A percentile compares a stretch with the other conserved stretches of the same genome.
phyloP scores from a whole-genome alignment of 139 green algal species.

The Astrephomene gubernaculifera region DNA sequence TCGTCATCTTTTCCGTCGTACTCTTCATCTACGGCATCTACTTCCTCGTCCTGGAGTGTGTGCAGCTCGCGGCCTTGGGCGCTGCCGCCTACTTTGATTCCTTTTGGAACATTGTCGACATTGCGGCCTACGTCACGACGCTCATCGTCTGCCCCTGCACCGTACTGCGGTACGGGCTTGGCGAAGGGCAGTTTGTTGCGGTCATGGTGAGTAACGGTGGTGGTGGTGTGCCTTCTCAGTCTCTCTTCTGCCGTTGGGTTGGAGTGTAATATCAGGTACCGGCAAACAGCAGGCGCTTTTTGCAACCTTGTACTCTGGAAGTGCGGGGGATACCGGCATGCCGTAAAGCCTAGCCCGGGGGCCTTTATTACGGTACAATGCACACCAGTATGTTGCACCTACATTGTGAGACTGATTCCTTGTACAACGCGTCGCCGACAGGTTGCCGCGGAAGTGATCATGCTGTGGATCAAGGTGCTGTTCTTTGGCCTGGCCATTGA shows the following conservation, averaged over 20 bases:
- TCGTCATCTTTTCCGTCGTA: conserved; percentile 4
- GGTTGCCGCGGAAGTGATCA: conserved; percentile 49
- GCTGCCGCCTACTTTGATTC: conserved; percentile 44
- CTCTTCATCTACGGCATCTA: conserved; percentile 51
- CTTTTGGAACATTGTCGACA: conserved; percentile 56
- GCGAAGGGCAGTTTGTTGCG: not conserved
- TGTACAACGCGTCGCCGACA: not conserved
- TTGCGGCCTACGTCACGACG: conserved; percentile 42
- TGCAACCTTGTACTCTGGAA: too few relatives aligned
- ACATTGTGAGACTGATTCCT: not conserved
- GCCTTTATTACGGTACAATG: too few relatives aligned
- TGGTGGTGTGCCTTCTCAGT: too few relatives aligned
- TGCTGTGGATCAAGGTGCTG: conserved; percentile 56
- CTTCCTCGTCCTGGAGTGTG: conserved; percentile 43
- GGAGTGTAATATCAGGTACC: too few relatives aligned
- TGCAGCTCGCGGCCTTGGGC: conserved; percentile 47
- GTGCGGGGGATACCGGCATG: too few relatives aligned
- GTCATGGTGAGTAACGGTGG: conserved; percentile 30
- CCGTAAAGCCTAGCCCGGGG: too few relatives aligned
- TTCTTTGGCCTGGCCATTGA: conserved; percentile 60
- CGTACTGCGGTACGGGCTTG: conserved; percentile 26
- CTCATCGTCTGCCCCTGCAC: conserved; percentile 47
- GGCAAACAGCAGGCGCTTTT: too few relatives aligned
- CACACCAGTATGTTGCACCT: too few relatives aligned
- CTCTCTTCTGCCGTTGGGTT: too few relatives aligned